A percentile compares a stretch with the other conserved stretches of the same genome.
phyloP scores from a whole-genome alignment of 129 eudicot species.

The Escallonia herrerae region DNA sequence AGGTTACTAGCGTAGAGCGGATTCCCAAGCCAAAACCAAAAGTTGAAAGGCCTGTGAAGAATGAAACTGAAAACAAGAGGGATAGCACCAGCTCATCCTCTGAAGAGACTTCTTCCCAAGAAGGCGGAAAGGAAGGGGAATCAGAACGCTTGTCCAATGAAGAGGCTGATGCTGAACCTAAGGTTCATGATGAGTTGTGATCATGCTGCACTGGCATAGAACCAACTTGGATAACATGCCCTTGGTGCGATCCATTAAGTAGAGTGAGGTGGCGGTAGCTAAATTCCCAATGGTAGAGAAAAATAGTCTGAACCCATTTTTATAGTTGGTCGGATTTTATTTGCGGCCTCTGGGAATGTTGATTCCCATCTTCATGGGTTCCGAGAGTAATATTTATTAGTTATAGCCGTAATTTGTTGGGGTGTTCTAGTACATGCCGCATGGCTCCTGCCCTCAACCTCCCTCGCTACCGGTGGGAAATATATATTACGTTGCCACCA shows the following conservation, averaged over 20 bases:
- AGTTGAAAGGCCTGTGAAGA: conserved; percentile 63
- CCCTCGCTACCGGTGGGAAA: too few species aligned
- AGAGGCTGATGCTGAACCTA: conserved; percentile 17
- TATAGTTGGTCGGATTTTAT: too few species aligned
- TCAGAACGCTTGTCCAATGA: conserved; percentile 18
- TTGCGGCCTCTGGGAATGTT: too few species aligned
- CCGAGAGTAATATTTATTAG: too few species aligned
- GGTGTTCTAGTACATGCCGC: too few species aligned
- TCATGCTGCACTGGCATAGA: conserved; percentile 15
- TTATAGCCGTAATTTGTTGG: too few species aligned
- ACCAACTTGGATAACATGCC: conserved; percentile 12
- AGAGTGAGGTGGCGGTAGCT: too few species aligned
- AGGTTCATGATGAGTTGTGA: conserved; percentile 79
- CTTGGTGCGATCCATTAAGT: not conserved
- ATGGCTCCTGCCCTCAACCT: too few species aligned
- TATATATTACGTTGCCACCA: too few species aligned
- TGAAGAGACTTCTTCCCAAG: conserved; percentile 29
- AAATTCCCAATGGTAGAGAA: too few species aligned
- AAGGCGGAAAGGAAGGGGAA: conserved; percentile 25
- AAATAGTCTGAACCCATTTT: too few species aligned
- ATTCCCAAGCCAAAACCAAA: conserved; percentile 97
- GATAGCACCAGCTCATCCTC: conserved; percentile 27
- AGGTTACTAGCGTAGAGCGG: conserved; percentile 69
- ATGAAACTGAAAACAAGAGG: conserved; percentile 35
- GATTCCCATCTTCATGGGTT: too few species aligned